Conservation (phyloP, 139 green algal genomes). For the Micractinium sp. region DNA sequence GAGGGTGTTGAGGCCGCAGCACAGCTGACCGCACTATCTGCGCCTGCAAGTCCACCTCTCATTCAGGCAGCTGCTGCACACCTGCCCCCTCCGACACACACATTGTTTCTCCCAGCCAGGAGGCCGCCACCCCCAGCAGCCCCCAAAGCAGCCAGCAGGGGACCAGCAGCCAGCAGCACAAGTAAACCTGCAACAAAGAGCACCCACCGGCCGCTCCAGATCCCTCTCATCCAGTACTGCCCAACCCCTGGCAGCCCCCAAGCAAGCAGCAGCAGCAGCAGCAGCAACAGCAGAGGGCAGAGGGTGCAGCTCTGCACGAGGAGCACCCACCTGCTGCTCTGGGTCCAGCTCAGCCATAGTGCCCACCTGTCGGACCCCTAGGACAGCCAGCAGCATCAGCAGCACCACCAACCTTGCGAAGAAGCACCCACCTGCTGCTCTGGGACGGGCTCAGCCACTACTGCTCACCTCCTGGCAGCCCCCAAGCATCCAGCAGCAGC, state of each 20-base stretch:
- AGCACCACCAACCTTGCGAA: not conserved
- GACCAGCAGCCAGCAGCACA: not conserved
- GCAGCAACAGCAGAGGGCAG: not conserved
- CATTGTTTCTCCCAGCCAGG: too few relatives aligned
- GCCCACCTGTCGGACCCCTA: too few relatives aligned
- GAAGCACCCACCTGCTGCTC: not conserved
- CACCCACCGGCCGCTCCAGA: not conserved
- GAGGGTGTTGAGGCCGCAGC: not conserved
- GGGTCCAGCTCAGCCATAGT: slow-evolving; percentile 27
- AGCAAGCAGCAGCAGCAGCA: not conserved
- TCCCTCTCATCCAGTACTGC: too few relatives aligned
- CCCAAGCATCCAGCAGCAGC: slow-evolving; percentile 31
- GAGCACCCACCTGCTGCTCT: slow-evolving; percentile 24
- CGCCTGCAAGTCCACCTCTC: too few relatives aligned
- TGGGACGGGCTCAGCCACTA: not conserved
- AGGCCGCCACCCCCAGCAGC: too few relatives aligned
- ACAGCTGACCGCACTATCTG: too few relatives aligned
- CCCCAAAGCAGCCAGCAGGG: not conserved
- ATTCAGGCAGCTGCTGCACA: too few relatives aligned
- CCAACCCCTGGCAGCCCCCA: slow-evolving; percentile 36
- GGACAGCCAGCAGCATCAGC: not conserved
- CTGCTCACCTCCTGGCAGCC: slow-evolving; percentile 12
- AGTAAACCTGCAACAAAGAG: not conserved
- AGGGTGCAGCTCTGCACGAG: too few relatives aligned
- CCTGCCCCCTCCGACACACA: too few relatives aligned